These are phyloP conservation scores for Pestalotiopsis sp. DNA, from an alignment of 2,329 filamentous ascomycete species.

Conservation along the genomic window DNA sequence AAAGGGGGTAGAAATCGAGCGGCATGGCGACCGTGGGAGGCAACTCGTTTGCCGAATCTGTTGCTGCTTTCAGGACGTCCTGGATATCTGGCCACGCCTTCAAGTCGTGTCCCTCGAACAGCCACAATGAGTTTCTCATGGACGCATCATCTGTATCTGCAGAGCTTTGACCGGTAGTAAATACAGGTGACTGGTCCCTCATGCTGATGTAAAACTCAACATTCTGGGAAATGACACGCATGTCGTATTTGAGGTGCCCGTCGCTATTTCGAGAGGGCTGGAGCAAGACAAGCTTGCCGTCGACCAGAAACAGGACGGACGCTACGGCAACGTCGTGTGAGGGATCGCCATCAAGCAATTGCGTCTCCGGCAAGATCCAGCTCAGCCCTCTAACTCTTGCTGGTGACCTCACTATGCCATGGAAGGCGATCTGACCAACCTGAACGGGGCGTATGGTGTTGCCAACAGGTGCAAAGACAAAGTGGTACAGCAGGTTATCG, in stretches of 20 bases:
- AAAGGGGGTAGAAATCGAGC: constrained; percentile 94
- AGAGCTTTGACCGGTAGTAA: constrained; percentile 27
- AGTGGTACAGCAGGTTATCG: constrained; percentile 94
- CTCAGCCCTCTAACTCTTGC: constrained; percentile 89
- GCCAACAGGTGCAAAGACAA: constrained; percentile 76
- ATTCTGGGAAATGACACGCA: constrained; percentile 94
- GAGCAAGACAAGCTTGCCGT: constrained; percentile 91
- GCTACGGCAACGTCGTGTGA: constrained; percentile 93
- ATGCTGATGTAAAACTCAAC: constrained; percentile 94
- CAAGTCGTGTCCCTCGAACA: constrained; percentile 85
- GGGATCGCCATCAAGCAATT: constrained; percentile 86
- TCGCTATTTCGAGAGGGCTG: constrained; percentile 82
- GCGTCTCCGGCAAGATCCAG: constrained; percentile 91
- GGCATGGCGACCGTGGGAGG: constrained; percentile 74
- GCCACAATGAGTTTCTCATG: constrained; percentile 87
- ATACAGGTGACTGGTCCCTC: constrained; percentile 71
- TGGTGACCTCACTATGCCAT: constrained; percentile 92
- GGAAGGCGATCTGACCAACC: constrained; percentile 96
- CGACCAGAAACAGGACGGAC: constrained; percentile 93
- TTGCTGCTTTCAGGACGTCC: constrained; percentile 74
- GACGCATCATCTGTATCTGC: constrained; percentile 41
- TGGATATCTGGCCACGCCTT: constrained; percentile 88
- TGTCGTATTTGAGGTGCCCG: constrained; percentile 92
- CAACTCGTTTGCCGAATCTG: constrained; percentile 66
- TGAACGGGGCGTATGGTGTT: constrained; percentile 76